phyloP scores from a whole-genome alignment of 345 rosid species.

The Anacardium occidentale region DNA sequence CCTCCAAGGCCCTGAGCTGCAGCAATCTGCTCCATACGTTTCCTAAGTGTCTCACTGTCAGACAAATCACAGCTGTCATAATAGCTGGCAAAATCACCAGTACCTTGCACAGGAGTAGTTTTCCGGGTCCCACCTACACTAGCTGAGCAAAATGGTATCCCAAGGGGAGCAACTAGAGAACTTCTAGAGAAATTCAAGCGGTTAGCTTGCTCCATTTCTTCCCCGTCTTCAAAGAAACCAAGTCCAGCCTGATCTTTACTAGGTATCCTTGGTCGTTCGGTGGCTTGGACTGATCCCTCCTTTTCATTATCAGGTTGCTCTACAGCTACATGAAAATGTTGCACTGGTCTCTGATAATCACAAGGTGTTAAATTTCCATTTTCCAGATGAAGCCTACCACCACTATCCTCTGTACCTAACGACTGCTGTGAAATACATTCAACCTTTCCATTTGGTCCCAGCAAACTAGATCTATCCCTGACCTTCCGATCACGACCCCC shows the following conservation, averaged over 20 bases:
- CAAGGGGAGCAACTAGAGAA: constrained; percentile 73
- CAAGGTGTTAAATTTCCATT: constrained; percentile 66
- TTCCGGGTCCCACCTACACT: constrained; percentile 64
- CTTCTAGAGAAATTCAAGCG: constrained; percentile 38
- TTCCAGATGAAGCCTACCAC: constrained; percentile 40
- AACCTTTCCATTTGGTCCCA: constrained; percentile 86
- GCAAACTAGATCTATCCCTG: constrained; percentile 73
- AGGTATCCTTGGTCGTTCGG: constrained; percentile 32
- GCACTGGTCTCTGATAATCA: constrained; percentile 61
- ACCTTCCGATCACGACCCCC: constrained; percentile 60
- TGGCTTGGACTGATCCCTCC: constrained; percentile 40
- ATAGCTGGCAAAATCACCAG: constrained; percentile 44
- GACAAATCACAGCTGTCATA: constrained; percentile 67
- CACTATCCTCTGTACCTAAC: constrained; percentile 50
- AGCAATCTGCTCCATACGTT: constrained; percentile 79
- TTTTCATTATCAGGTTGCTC: constrained; percentile 54
- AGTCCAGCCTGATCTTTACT: constrained; percentile 44
- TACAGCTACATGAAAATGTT: constrained; percentile 46
- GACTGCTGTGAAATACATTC: constrained; percentile 52
- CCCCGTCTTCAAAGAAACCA: constrained; percentile 44
- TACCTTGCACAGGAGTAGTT: constrained; percentile 40
- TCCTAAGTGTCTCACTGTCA: constrained; percentile 62
- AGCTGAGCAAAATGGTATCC: constrained; percentile 70
- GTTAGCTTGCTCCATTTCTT: constrained; percentile 51
- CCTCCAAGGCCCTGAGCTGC: constrained; percentile 75